These are phyloP conservation scores for Rhododendron molle DNA, from an alignment of 148 eudicot species.

Conservation along the genomic window DNA sequence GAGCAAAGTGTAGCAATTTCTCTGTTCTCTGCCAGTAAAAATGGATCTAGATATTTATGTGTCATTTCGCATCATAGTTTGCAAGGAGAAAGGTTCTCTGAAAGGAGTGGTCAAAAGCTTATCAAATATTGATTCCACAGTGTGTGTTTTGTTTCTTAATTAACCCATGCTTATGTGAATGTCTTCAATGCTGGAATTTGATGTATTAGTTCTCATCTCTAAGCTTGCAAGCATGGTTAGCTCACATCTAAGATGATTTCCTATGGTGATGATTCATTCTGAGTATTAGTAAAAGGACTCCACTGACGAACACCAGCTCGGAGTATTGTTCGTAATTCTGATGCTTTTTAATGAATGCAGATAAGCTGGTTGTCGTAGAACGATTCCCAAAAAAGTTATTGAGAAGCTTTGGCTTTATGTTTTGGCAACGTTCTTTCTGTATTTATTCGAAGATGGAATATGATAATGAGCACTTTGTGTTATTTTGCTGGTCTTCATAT, in stretches of 20 bases:
- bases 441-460: not conserved
- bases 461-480: not conserved
- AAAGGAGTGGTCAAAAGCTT: not conserved
- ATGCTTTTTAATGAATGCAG: not conserved
- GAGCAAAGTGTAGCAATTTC: not conserved
- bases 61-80: not conserved
- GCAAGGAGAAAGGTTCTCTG: not conserved
- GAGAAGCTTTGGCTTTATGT: not conserved
- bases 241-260: not conserved
- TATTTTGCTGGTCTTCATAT: not conserved
- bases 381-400: not conserved
- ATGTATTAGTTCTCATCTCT: not conserved
- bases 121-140: not conserved
- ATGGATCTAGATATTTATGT: not conserved
- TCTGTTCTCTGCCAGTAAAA: not conserved
- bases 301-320: not conserved
- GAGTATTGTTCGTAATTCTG: not conserved
- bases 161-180: not conserved
- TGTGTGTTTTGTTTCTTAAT: not conserved
- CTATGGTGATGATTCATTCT: not conserved
- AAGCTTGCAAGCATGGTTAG: not conserved
- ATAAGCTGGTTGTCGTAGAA: not conserved
- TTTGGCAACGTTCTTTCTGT: not conserved
- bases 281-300: not conserved
- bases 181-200: not conserved